phyloP scores from a whole-genome alignment of 2,329 filamentous ascomycete species.

The Arthrobotrys iridis region DNA sequence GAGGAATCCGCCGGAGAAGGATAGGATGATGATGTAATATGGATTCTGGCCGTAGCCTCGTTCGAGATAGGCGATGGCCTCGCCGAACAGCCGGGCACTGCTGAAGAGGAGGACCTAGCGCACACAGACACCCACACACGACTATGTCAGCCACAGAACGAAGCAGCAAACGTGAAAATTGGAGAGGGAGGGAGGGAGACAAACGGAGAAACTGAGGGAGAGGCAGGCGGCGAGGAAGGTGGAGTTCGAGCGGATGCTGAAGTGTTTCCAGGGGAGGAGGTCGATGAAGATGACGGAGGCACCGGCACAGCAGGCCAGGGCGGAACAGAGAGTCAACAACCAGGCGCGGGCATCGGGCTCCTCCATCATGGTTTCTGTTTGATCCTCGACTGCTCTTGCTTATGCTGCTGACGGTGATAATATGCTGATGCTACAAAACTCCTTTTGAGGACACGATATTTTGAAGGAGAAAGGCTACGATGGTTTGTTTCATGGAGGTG shows the following conservation, averaged over 20 bases:
- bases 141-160: background rate
- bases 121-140: background rate
- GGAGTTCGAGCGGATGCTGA: slow-evolving; percentile 89
- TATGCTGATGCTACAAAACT: background rate
- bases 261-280: slow-evolving; percentile 67
- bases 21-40: slow-evolving; percentile 74
- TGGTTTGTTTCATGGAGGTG: background rate
- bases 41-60: slow-evolving; percentile 70
- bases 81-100: slow-evolving; percentile 43
- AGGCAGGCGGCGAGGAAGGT: slow-evolving; percentile 86
- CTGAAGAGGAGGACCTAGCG: slow-evolving; percentile 39
- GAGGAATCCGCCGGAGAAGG: slow-evolving; percentile 76
- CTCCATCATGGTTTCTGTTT: slow-evolving; percentile 25
- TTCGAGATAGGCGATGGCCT: slow-evolving; percentile 47
- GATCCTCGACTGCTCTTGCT: background rate
- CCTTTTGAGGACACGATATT: background rate
- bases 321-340: slow-evolving; percentile 42
- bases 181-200: background rate
- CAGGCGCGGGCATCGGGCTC: slow-evolving; percentile 41
- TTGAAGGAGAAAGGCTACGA: slow-evolving; percentile 3
- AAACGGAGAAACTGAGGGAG: slow-evolving; percentile 89
- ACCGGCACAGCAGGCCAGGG: slow-evolving; percentile 47
- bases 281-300: slow-evolving; percentile 48
- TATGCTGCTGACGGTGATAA: too few species aligned
- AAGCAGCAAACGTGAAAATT: background rate